Conservation (phyloP, 371 early-diverging fungal species). For the Batkoa obscura region DNA sequence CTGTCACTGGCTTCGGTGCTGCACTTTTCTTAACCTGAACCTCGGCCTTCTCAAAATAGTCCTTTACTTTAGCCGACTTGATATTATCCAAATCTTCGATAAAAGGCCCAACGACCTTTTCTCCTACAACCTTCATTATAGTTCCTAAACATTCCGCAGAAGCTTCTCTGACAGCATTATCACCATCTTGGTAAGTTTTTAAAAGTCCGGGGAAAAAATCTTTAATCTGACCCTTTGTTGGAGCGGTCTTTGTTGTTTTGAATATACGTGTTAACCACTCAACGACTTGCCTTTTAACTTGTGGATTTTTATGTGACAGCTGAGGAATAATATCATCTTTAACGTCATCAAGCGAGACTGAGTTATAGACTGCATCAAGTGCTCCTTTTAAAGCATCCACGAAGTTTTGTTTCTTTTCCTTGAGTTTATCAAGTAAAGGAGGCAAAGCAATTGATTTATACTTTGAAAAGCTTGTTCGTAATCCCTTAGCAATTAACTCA, state of each 20-base stretch:
- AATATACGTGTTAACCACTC: constrained; percentile 52
- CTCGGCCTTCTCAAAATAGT: constrained; percentile 65
- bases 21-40: constrained; percentile 22
- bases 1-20: background rate
- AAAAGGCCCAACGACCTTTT: constrained; percentile 44
- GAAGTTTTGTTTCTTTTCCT: constrained; percentile 80
- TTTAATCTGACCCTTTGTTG: constrained; percentile 62
- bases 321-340: constrained; percentile 48
- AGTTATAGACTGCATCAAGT: constrained; percentile 63
- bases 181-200: constrained; percentile 68
- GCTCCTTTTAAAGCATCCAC: constrained; percentile 60
- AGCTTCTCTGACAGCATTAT: constrained; percentile 66
- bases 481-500: constrained; percentile 62
- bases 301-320: constrained; percentile 78
- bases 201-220: constrained; percentile 46
- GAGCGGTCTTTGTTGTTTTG: constrained; percentile 35
- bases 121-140: constrained; percentile 67
- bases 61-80: constrained; percentile 69
- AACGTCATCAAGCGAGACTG: constrained; percentile 31
- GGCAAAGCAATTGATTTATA: constrained; percentile 47
- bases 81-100: constrained; percentile 72
- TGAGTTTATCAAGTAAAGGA: constrained; percentile 72
- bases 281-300: constrained; percentile 54
- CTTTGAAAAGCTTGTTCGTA: constrained; percentile 54
- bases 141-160: constrained; percentile 78